phyloP scores from a whole-genome alignment of 345 rosid species.

The Firmiana major region DNA sequence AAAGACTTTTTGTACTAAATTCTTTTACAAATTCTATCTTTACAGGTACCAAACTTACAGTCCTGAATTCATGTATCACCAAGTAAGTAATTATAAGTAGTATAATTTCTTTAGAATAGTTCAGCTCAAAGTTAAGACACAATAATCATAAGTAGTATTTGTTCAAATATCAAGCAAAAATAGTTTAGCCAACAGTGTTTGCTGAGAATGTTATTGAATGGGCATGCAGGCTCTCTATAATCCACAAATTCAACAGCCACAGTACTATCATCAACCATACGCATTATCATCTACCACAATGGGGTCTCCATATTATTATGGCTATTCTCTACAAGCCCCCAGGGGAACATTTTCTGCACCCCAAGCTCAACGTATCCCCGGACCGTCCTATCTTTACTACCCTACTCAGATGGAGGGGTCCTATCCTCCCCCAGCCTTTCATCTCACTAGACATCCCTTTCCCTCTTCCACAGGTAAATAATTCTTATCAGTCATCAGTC shows the following conservation, averaged over 20 bases:
- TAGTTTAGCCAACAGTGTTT: not conserved
- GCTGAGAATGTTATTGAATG: slow-evolving; percentile 2
- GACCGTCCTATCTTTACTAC: slow-evolving; percentile 47
- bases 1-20: not conserved
- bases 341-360: slow-evolving; percentile 43
- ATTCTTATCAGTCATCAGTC: not conserved
- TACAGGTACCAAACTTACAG: slow-evolving; percentile 65
- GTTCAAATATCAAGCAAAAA: not conserved
- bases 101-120: not conserved
- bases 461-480: slow-evolving; percentile 49
- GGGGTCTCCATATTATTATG: slow-evolving; percentile 55
- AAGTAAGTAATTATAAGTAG: slow-evolving; percentile 42
- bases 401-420: slow-evolving; percentile 46
- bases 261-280: slow-evolving; percentile 61
- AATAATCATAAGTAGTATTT: not conserved
- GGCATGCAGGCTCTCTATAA: slow-evolving; percentile 56
- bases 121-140: not conserved
- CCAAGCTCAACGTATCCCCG: slow-evolving; percentile 34
- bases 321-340: slow-evolving; percentile 62
- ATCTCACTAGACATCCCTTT: slow-evolving; percentile 33
- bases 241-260: slow-evolving; percentile 62
- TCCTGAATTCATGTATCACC: slow-evolving; percentile 77
- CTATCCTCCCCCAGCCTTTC: slow-evolving; percentile 37
- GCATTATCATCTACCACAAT: slow-evolving; percentile 46
- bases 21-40: not conserved